A percentile compares a stretch with the other conserved stretches of the same genome.
Conservation (phyloP, 73 alveolate genomes). For the Blepharisma stoltei region DNA sequence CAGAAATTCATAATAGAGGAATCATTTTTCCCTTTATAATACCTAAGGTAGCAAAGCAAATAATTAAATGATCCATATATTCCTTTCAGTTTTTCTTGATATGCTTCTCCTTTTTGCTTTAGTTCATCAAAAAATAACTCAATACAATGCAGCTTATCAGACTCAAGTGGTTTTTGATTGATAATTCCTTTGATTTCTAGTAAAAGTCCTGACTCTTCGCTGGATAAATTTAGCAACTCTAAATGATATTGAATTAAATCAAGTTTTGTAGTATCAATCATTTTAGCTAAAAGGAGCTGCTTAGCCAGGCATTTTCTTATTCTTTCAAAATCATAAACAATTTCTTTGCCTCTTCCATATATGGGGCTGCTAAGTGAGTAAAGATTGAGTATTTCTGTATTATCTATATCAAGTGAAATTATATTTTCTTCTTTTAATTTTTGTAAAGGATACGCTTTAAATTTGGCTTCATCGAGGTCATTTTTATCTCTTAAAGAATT, state of each 20-base stretch:
- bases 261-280: neutral
- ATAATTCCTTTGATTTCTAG: neutral
- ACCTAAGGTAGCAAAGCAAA: neutral
- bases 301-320: neutral
- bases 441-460: neutral
- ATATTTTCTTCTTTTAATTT: neutral
- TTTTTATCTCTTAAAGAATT: too few relatives aligned
- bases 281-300: neutral
- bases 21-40: neutral
- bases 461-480: neutral
- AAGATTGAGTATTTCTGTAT: neutral
- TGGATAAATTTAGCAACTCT: neutral
- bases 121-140: neutral
- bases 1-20: neutral
- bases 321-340: slow-evolving; percentile 20
- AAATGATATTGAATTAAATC: neutral
- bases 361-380: neutral
- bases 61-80: neutral
- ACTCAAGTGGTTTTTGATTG: neutral
- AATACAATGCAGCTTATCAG: neutral
- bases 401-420: neutral
- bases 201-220: neutral
- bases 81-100: neutral
- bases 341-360: neutral
- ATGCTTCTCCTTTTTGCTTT: neutral